Conservation (phyloP, 371 early-diverging fungal genomes). For the Apophysomyces sp. region DNA sequence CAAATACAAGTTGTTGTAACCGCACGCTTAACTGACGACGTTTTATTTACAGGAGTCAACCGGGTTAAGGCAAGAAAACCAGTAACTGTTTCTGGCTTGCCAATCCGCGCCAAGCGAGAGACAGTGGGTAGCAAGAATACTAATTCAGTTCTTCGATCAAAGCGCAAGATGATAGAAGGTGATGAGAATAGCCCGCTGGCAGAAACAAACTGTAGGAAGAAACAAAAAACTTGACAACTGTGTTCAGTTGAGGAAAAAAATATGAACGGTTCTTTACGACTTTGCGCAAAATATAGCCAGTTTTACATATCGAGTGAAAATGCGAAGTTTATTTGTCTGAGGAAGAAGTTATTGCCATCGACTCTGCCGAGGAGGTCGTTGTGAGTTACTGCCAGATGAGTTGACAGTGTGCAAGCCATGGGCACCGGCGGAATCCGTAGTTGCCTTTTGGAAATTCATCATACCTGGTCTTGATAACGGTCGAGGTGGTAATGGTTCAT, state of each 20-base stretch:
- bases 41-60: not conserved
- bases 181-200: not conserved
- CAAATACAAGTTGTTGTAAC: not conserved
- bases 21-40: no score
- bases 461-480: constrained; percentile 10
- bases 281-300: no score
- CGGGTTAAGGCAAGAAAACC: not conserved
- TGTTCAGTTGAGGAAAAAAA: no score
- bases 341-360: not conserved
- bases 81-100: not conserved
- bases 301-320: no score
- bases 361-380: not conserved
- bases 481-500: constrained; percentile 14
- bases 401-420: constrained; percentile 23
- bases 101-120: not conserved
- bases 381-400: not conserved
- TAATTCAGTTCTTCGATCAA: not conserved
- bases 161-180: not conserved
- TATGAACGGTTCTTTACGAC: no score
- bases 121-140: not conserved
- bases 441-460: constrained; percentile 34
- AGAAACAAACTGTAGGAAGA: not conserved
- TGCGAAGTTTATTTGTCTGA: not conserved
- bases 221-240: not conserved
- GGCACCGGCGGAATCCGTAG: constrained; percentile 24